These are phyloP conservation scores for Oryza glaberrima DNA, from an alignment of 176 grass and related monocot species.

Conservation along the genomic window DNA sequence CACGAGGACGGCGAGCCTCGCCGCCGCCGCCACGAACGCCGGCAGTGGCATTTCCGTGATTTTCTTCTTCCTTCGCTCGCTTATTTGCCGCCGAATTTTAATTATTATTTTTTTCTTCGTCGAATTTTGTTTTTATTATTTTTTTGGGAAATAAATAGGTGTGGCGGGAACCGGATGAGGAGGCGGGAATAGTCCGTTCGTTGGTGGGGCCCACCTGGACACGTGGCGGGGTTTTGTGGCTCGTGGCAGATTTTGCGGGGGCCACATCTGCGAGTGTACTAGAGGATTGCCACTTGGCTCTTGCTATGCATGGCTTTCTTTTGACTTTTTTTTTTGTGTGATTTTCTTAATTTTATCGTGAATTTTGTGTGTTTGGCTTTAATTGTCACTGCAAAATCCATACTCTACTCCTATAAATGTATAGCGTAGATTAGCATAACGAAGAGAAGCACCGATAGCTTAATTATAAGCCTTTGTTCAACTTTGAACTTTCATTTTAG, in stretches of 20 bases:
- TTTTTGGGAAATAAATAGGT: not conserved
- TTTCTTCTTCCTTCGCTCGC: not conserved
- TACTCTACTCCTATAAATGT: too few relatives aligned
- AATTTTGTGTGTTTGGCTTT: too few relatives aligned
- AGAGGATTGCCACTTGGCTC: not conserved
- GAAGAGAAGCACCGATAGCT: not conserved
- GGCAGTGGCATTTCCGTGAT: constrained; percentile 55
- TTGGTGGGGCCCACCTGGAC: not conserved
- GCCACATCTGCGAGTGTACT: not conserved
- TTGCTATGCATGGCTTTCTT: not conserved
- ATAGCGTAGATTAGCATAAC: not conserved
- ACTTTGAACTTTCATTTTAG: too few relatives aligned
- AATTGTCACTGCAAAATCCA: too few relatives aligned
- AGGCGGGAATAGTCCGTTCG: too few relatives aligned
- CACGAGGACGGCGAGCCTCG: constrained; percentile 65
- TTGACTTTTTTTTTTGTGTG: not conserved
- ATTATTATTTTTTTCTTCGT: not conserved
- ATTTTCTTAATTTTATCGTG: too few relatives aligned
- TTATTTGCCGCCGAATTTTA: not conserved
- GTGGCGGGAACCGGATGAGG: constrained; percentile 46
- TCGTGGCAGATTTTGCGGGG: constrained; percentile 28
- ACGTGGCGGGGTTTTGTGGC: constrained; percentile 27
- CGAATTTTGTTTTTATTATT: not conserved
- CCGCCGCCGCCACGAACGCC: constrained; percentile 58
- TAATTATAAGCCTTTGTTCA: too few relatives aligned